Evolutionary conservation across 1,139 yeast species (phyloP), one percentile per base, ranked within the genome.

Genomic region (Nakaseomyces glabratus): DNA sequence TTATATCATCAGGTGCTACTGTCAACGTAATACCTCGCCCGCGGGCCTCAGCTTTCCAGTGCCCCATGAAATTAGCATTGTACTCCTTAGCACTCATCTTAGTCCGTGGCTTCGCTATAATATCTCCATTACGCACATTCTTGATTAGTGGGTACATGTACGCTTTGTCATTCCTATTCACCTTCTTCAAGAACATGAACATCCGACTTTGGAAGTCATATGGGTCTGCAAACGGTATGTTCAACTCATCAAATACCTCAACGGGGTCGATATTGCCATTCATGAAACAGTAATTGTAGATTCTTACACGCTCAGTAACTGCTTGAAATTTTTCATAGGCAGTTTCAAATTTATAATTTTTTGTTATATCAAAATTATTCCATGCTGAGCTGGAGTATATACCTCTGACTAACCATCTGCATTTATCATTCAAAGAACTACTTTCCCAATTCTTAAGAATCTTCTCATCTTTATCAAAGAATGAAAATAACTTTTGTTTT

Each of bases 301-400:
- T 33, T 28, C 53, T 39, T 29, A 45, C 24, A 16, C 49, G 33
- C 23, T 48, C 53, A 17, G 42, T 37, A 31, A 41, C 24, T 20
- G 40, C 18, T 7, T 44, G 43, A 4, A 37, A 15, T 74, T 57
- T 48, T 76, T 82, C 44, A 76, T 76, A 43, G 76, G 82, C 8
- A 82, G 82, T 51, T 69, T 68, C 3, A 68, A 53, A 38, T 68
- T n/a, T n/a, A n/a, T n/a, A n/a, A n/a, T n/a, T n/a, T n/a, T n/a
- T n/a, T n/a, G n/a, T n/a, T n/a, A n/a, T n/a, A n/a, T n/a, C n/a
- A n/a, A n/a, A n/a, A n/a, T n/a, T n/a, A n/a, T n/a, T n/a, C n/a
- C n/a, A n/a, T n/a, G n/a, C n/a, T n/a, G n/a, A n/a, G n/a, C n/a
- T n/a, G n/a, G n/a, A n/a, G n/a, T n/a, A n/a, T n/a, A 56, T 16